phyloP scores from a whole-genome alignment of 345 rosid species.

The Erysimum cheiranthoides region DNA sequence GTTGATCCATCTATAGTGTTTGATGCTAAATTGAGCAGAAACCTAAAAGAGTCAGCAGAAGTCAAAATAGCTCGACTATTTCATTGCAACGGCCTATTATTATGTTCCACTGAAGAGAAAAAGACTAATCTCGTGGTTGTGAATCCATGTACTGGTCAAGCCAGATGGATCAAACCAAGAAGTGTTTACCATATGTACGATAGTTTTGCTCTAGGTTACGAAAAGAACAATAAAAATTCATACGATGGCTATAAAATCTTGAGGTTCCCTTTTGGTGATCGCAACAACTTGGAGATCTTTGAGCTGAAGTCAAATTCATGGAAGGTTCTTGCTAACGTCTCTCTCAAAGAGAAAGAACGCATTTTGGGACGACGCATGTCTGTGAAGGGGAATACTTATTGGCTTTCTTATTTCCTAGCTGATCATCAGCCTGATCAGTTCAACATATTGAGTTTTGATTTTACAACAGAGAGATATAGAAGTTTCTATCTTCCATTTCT shows the following conservation, averaged over 20 bases:
- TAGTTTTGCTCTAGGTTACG: conserved; percentile 4
- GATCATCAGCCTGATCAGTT: too few species aligned
- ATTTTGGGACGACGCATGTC: neutral
- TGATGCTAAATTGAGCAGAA: neutral
- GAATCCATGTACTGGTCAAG: neutral
- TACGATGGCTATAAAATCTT: conserved; percentile 7
- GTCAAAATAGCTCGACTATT: neutral
- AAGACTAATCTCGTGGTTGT: neutral
- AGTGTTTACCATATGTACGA: too few species aligned
- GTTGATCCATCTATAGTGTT: neutral
- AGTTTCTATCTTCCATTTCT: neutral
- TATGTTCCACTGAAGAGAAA: neutral
- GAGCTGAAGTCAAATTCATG: conserved; percentile 18
- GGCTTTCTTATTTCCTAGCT: neutral
- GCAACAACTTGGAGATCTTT: neutral
- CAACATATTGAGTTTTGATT: conserved; percentile 1
- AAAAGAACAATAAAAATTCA: neutral
- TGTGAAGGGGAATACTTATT: neutral
- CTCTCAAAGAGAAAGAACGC: neutral
- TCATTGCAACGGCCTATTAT: neutral
- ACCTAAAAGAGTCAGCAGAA: too few species aligned
- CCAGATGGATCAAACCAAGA: neutral
- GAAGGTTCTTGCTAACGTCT: neutral
- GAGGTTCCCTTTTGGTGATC: neutral
- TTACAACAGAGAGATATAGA: conserved; percentile 16